A percentile compares a stretch with the other conserved stretches of the same genome.
Evolutionary conservation across 805 yeast genomes (phyloP).

Genomic region (Candida saitoana): DNA sequence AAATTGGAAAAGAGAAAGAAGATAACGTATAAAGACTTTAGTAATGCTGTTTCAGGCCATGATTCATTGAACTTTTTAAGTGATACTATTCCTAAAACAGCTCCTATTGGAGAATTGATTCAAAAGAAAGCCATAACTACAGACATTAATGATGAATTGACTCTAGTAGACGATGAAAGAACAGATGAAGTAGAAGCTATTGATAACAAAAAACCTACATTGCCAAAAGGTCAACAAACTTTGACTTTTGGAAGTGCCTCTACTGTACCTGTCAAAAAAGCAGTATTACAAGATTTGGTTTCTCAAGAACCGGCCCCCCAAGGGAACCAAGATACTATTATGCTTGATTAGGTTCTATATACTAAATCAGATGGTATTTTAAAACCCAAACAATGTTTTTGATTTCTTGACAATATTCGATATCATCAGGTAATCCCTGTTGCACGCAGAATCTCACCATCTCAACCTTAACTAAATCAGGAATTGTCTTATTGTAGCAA

Average conservation of each 20-base stretch:
- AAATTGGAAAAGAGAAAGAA: slow-evolving; percentile 64
- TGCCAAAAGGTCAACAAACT: slow-evolving; percentile 42
- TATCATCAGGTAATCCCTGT: slow-evolving; percentile 22
- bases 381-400: slow-evolving; percentile 30
- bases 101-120: slow-evolving; percentile 46
- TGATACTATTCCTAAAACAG: slow-evolving; percentile 64
- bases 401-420: slow-evolving; percentile 20
- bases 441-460: slow-evolving; percentile 28
- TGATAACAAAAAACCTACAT: slow-evolving; percentile 6
- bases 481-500: slow-evolving; percentile 37
- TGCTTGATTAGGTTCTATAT: slow-evolving; percentile 9
- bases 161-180: slow-evolving; percentile 9
- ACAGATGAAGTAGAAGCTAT: slow-evolving; percentile 4
- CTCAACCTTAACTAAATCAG: slow-evolving; percentile 35
- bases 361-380: slow-evolving; percentile 5
- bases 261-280: slow-evolving; percentile 21
- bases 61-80: slow-evolving; percentile 61
- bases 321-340: slow-evolving; percentile 10
- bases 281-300: slow-evolving; percentile 33
- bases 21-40: slow-evolving; percentile 65
- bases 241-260: slow-evolving; percentile 15
- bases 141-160: slow-evolving; percentile 9
- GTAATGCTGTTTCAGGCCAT: slow-evolving; percentile 54
- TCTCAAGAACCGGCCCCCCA: slow-evolving; percentile 12
- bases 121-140: slow-evolving; percentile 35